Base-by-base conservation (phyloP, 768 basidiomycete genomes). In the Tricholoma sp. region DNA sequence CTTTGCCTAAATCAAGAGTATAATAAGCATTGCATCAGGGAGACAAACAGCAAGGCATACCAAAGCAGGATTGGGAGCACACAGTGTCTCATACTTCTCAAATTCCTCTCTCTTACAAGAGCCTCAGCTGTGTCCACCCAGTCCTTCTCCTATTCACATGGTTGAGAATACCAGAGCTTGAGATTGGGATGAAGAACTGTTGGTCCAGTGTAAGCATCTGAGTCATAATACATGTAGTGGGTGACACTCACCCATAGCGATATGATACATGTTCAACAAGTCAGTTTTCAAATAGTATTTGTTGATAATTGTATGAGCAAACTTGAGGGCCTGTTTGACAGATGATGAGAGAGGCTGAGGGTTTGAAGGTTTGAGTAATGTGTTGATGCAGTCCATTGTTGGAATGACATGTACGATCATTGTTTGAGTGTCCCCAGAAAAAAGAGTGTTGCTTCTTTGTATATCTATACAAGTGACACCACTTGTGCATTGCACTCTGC, bases 381-480 rank as follows among this genome's bases (percentile, higher is more conserved):
- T 5, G 45, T 76, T 59, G 12, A 74, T 66, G 28, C 62, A 37
- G 45, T 76, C 71, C 72, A 74, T 74, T 0, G 68, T 70, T 11
- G 72, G 73, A n/a, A 75, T 75, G 6, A 75, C 70, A 1, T 51
- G 63, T 0, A 68, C 62, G 1, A 74, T 58, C 33, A 54, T 66
- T 0, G 68, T 17, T 33, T 17, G 66, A 0, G 61, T 65, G 12
- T 33, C 52, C 1, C 17, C 0, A 65, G 73, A 59, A 74, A 75
- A 37, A 59, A 70, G 0, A 65, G 45, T 9, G 65, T 75, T 0
- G 68, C 64, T 31, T 72, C 62, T 53, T 74, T 72, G 52, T 71
- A 64, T 12, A 69, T 56, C 72, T 75, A 36, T 9, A 28, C 3
- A n/a, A n/a, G n/a, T n/a, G n/a, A n/a, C n/a, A n/a, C n/a, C n/a